These are phyloP conservation scores for Didymosphaeria variabile DNA, from an alignment of 2,329 filamentous ascomycete species.

Conservation along the genomic window DNA sequence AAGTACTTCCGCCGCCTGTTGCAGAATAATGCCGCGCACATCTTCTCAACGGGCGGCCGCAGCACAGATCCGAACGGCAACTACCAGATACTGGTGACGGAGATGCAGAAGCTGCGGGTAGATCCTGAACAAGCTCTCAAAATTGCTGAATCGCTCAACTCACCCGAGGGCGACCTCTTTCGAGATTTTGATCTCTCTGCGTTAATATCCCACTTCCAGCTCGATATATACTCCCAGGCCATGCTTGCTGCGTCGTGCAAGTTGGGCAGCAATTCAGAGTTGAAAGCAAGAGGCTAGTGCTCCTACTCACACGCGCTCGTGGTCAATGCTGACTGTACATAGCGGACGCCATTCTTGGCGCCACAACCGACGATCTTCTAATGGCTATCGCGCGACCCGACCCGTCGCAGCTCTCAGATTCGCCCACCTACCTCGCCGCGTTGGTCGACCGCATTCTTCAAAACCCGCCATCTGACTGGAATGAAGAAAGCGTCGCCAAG, in stretches of 20 bases:
- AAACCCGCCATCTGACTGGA: slow-evolving; percentile 86
- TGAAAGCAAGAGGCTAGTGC: slow-evolving; percentile 84
- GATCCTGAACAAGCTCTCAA: slow-evolving; percentile 85
- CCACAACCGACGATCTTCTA: slow-evolving; percentile 79
- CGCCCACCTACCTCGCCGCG: slow-evolving; percentile 75
- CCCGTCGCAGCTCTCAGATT: slow-evolving; percentile 69
- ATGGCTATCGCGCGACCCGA: slow-evolving; percentile 73
- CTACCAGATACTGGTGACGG: slow-evolving; percentile 81
- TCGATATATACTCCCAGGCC: slow-evolving; percentile 88
- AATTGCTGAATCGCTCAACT: slow-evolving; percentile 93
- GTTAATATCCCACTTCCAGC: slow-evolving; percentile 95
- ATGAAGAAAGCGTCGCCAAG: slow-evolving; percentile 76
- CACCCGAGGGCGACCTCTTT: slow-evolving; percentile 89
- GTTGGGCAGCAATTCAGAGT: slow-evolving; percentile 77
- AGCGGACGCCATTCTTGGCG: slow-evolving; percentile 91
- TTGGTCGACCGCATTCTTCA: slow-evolving; percentile 88
- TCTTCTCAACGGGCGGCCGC: slow-evolving; percentile 83
- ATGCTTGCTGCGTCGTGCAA: slow-evolving; percentile 90
- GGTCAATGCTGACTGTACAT: slow-evolving; percentile 27
- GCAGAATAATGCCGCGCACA: slow-evolving; percentile 87
- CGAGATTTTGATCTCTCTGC: slow-evolving; percentile 95
- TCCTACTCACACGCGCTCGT: neutral
- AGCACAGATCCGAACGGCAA: slow-evolving; percentile 79
- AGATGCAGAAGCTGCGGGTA: slow-evolving; percentile 85
- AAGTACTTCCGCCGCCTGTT: slow-evolving; percentile 95